These are phyloP conservation scores for Hypoxylon sp. DNA, from an alignment of 2,329 filamentous ascomycete species.

Conservation along the genomic window DNA sequence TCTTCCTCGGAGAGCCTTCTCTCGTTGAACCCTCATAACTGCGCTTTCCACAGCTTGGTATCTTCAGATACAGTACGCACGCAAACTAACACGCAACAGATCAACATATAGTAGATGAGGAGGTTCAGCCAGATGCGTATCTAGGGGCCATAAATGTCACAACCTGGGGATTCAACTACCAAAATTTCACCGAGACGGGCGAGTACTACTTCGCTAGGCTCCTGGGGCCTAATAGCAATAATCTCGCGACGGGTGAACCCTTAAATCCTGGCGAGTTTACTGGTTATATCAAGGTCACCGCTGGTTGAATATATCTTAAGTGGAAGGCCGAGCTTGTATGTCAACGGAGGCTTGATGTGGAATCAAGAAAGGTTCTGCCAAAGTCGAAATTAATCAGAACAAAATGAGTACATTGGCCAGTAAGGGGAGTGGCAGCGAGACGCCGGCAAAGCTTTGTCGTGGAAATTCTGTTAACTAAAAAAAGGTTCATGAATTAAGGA, in stretches of 20 bases:
- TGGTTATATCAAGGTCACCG: constrained; percentile 38
- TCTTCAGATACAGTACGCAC: no score
- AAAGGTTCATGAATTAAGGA: not conserved
- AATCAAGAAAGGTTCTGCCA: not conserved
- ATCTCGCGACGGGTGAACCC: constrained; percentile 38
- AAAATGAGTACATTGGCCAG: not conserved
- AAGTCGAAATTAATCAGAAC: not conserved
- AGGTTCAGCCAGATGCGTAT: constrained; percentile 33
- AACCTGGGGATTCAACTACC: constrained; percentile 44
- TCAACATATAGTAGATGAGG: constrained; percentile 37
- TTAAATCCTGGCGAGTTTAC: constrained; percentile 40
- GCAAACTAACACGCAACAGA: constrained; percentile 20
- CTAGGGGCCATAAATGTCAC: constrained; percentile 40
- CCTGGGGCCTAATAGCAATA: constrained; percentile 39
- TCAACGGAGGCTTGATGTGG: not conserved
- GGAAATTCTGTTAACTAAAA: not conserved
- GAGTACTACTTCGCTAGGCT: constrained; percentile 42
- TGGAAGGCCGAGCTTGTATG: not conserved
- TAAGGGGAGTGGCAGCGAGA: no score
- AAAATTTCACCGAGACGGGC: constrained; percentile 39
- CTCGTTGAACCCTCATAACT: no score
- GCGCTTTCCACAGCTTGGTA: no score
- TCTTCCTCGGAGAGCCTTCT: no score
- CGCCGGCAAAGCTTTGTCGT: no score
- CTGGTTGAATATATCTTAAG: constrained; percentile 8